Evolutionary conservation across 1,284 basidiomycete species (phyloP).

Genomic region (Sanghuangporus weigelae): DNA sequence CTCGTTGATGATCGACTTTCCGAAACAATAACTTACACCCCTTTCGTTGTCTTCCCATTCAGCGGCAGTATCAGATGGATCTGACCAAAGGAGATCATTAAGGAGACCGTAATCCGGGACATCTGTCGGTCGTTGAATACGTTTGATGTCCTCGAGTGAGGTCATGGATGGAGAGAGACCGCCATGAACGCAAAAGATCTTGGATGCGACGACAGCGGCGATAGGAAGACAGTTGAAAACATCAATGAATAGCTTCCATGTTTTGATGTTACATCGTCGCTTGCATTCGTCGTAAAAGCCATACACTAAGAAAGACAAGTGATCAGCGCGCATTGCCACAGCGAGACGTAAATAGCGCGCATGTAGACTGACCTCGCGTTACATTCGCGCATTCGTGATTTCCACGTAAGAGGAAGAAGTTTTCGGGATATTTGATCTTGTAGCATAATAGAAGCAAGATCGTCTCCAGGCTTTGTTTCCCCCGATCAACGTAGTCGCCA

Average conservation of each 20-base stretch:
- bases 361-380: conserved; percentile 72
- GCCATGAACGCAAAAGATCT: conserved; percentile 99
- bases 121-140: conserved; percentile 96
- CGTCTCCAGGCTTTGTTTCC: conserved; percentile 98
- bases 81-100: conserved; percentile 97
- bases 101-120: conserved; percentile 99
- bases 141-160: conserved; percentile 98
- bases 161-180: conserved; percentile 97
- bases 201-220: conserved; percentile 96
- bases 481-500: conserved; percentile 98
- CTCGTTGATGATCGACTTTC: conserved; percentile 95
- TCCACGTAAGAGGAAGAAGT: conserved; percentile 96
- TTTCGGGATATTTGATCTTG: conserved; percentile 99
- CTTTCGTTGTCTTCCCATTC: conserved; percentile 99
- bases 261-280: conserved; percentile 98
- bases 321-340: conserved; percentile 15
- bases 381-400: conserved; percentile 99
- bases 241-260: conserved; percentile 99
- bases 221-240: conserved; percentile 99
- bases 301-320: conserved; percentile 64
- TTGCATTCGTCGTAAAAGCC: conserved; percentile 99
- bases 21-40: conserved; percentile 99
- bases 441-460: conserved; percentile 96
- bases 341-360: conserved; percentile 13
- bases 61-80: conserved; percentile 94